Conservation (phyloP, 2,329 filamentous ascomycete genomes). For the Magnaporthiopsis incrustans region DNA sequence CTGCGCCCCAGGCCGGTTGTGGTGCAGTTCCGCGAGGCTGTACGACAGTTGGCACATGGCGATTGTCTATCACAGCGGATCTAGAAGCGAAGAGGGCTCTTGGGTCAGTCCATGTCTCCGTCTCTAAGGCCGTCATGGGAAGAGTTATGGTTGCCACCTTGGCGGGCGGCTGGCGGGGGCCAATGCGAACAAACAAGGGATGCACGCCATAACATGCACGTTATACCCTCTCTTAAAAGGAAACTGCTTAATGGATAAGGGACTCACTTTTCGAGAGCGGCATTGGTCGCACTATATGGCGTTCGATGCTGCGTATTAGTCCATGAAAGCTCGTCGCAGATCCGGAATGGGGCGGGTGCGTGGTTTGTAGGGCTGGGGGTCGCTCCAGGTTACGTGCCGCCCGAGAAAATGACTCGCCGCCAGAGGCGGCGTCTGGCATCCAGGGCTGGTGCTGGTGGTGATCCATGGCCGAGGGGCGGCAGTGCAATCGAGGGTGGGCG, state of each 20-base stretch:
- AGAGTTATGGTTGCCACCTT: neutral
- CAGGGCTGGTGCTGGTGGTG: neutral
- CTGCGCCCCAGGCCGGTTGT: slow-evolving; percentile 3
- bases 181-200: too few species aligned
- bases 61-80: slow-evolving; percentile 3
- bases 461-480: neutral
- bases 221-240: neutral
- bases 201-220: too few species aligned
- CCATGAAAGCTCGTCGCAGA: neutral
- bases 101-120: neutral
- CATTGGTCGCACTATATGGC: slow-evolving; percentile 3
- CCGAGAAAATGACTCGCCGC: slow-evolving; percentile 3
- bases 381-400: neutral
- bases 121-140: neutral
- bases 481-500: neutral
- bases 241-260: neutral
- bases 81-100: neutral
- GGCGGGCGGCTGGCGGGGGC: neutral
- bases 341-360: too few species aligned
- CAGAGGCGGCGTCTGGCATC: neutral
- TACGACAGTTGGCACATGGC: slow-evolving; percentile 4
- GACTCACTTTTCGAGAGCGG: slow-evolving; percentile 1
- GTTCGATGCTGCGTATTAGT: neutral
- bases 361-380: neutral
- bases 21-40: slow-evolving; percentile 4